Base-by-base conservation (phyloP, 163 green algal genomes). In the Prototheca wickerhamii region DNA sequence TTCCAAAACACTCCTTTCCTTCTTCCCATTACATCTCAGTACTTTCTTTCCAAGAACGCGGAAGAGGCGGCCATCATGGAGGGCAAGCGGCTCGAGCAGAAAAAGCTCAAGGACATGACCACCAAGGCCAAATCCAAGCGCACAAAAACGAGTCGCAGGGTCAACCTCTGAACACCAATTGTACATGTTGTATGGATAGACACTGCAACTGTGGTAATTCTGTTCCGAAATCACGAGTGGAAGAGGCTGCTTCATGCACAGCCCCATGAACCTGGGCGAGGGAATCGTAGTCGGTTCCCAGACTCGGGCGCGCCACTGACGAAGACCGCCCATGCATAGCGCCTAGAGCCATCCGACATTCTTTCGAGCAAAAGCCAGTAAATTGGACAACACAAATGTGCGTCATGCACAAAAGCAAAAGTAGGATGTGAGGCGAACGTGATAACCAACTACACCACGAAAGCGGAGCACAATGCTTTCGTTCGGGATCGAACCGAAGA, bases 41-140 rank as follows among this genome's bases (percentile, higher is more conserved):
- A 62, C 7, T 94, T 88, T 68, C 67, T 87, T 61, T 60, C 78
- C 58, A 77, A 93, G 64, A 92, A 95, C 62, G 77, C 86, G 55
- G 74, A 82, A 1, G 90, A 95, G 74, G 82, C 81, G 0, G 80
- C 65, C 23, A 86, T 84, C 63, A 93, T 95, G 83, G 75, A 85
- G 40, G 84, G 74, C 5, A 94, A 93, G 76, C 81, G 86, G 67
- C 73, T 76, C 35, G 78, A 78, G 58, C 53, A 71, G 8, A 79
- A 82, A 52, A 81, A 86, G 51, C 75, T 91, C 20, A 78, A 87
- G 57, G 80, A 94, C 72, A 65, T 68, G 30, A 83, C 80, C 50
- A 89, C 87, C 68, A 96, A 95, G 63, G 72, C 85, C 51, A 94
- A 94, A 69, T 78, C 51, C 67, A 95, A 91, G n/a, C n/a, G n/a